phyloP scores from a whole-genome alignment of 2,329 filamentous ascomycete genomes.

The Verticillium dahliae region DNA sequence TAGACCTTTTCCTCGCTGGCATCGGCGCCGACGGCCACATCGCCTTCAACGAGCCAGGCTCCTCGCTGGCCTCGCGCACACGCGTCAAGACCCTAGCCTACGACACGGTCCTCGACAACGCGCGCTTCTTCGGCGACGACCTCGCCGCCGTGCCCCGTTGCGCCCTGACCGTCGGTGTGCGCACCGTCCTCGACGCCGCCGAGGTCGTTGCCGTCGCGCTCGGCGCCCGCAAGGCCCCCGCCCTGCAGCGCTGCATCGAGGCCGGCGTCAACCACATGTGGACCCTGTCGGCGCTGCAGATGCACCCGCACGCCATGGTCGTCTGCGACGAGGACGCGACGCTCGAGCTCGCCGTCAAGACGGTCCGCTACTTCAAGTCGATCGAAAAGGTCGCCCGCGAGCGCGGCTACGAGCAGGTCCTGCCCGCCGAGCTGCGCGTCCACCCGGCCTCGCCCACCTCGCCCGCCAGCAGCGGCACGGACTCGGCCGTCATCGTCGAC shows the following conservation, averaged over 20 bases:
- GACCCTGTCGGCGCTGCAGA: slow-evolving; percentile 74
- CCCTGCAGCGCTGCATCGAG: slow-evolving; percentile 74
- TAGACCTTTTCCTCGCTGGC: slow-evolving; percentile 79
- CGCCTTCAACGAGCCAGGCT: slow-evolving; percentile 86
- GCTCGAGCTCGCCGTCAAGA: slow-evolving; percentile 66
- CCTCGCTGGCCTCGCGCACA: slow-evolving; percentile 68
- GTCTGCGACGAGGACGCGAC: slow-evolving; percentile 79
- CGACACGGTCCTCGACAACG: slow-evolving; percentile 81
- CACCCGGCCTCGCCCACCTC: slow-evolving; percentile 9
- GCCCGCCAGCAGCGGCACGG: neutral
- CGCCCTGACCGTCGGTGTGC: slow-evolving; percentile 78
- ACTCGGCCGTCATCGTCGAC: slow-evolving; percentile 32
- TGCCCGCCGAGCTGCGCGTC: slow-evolving; percentile 50
- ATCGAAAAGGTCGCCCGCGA: slow-evolving; percentile 58
- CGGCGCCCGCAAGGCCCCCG: slow-evolving; percentile 73
- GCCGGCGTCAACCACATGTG: slow-evolving; percentile 85
- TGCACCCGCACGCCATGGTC: slow-evolving; percentile 76
- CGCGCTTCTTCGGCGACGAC: slow-evolving; percentile 74
- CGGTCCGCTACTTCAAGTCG: slow-evolving; percentile 68
- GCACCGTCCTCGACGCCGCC: slow-evolving; percentile 73
- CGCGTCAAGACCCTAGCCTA: slow-evolving; percentile 83
- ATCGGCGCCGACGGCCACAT: slow-evolving; percentile 85
- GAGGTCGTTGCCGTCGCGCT: slow-evolving; percentile 81
- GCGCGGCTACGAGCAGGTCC: slow-evolving; percentile 51
- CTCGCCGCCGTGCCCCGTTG: slow-evolving; percentile 69